These are phyloP conservation scores for Yamadazyma sp. DNA, from an alignment of 805 yeast genomes.

Conservation along the genomic window DNA sequence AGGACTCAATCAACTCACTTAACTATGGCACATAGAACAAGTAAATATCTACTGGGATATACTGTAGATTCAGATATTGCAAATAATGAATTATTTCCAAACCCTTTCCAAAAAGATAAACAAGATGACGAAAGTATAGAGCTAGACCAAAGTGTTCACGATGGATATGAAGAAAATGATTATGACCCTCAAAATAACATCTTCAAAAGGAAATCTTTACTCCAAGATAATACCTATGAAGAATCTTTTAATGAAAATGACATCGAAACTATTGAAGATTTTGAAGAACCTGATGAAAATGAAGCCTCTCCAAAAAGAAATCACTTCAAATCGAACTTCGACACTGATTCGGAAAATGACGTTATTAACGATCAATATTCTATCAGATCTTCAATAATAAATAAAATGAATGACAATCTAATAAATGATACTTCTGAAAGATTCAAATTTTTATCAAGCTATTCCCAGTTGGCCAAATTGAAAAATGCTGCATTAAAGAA, in stretches of 20 bases:
- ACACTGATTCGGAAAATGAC: slow-evolving; percentile 17
- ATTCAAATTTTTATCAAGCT: slow-evolving; percentile 25
- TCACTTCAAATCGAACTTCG: slow-evolving; percentile 17
- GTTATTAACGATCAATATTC: slow-evolving; percentile 11
- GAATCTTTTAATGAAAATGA: slow-evolving; percentile 4
- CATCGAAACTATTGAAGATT: slow-evolving; percentile 5
- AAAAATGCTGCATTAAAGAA: slow-evolving; percentile 2
- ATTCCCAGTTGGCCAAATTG: slow-evolving; percentile 14
- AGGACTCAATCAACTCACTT: too few species aligned
- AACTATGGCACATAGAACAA: slow-evolving; percentile 12
- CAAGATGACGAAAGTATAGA: slow-evolving; percentile 5
- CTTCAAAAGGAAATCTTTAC: slow-evolving; percentile 9
- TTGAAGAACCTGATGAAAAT: slow-evolving; percentile 2
- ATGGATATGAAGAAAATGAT: neutral
- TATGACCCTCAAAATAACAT: slow-evolving; percentile 7
- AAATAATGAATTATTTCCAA: slow-evolving; percentile 14
- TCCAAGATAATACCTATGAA: slow-evolving; percentile 6
- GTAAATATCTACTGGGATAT: slow-evolving; percentile 15
- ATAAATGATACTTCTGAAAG: slow-evolving; percentile 16
- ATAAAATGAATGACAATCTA: slow-evolving; percentile 15
- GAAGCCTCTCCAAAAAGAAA: slow-evolving; percentile 6
- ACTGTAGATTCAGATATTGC: slow-evolving; percentile 15
- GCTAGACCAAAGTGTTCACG: slow-evolving; percentile 1
- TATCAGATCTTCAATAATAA: slow-evolving; percentile 24
- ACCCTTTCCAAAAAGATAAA: slow-evolving; percentile 6